Evolutionary conservation across 163 green algal genomes (phyloP), one percentile per base, ranked within the genome.

Genomic region (Chlamydomonas reinhardtii): DNA sequence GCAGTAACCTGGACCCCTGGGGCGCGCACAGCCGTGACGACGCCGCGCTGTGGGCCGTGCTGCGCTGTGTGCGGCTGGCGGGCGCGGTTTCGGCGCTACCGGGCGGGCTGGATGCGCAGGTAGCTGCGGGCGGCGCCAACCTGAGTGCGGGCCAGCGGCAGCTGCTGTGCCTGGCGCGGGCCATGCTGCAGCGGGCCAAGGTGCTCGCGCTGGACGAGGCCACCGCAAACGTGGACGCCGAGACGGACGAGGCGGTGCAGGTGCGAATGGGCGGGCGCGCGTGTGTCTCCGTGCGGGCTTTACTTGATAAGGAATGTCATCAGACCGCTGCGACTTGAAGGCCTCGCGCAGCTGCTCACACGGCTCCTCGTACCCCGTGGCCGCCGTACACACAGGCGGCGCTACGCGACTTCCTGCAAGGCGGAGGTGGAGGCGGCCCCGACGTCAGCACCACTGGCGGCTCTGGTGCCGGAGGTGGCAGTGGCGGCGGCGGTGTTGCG

Each of bases 1-100:
- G 85, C 29, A 74, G 34, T 43, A 97, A 97, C 89, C 91, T 97
- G 24, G 94, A 97, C 75, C 94, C 94, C 48, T 95, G 94, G 83
- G 71, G 83, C 24, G 59, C 91, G 52, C 72, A 95, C 81, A 24
- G 66, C 35, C 85, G 39, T 77, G 16, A 61, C 35, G 90, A 93
- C 61, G 82, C 72, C 0, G 72, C 11, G 31, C 84, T 96, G 71
- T 95, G 93, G 92, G 59, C 82, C 4, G 91, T 89, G 74, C 86
- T 96, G 43, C 48, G 35, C 14, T 52, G 74, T 14, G 92, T 95
- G 48, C 85, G 91, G 76, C 88, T 96, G 25, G 84, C 88, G 59
- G n/a, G 31, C 19, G 73, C 84, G 4, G 83, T 94, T 25, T 39
- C 25, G 19, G 84, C 73, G 12, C 54, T 77, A 43, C 43, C 72